A percentile compares a stretch with the other conserved stretches of the same genome.
These are phyloP conservation scores for Rossbeevera mucosa DNA, from an alignment of 768 basidiomycete genomes.

Conservation along the genomic window DNA sequence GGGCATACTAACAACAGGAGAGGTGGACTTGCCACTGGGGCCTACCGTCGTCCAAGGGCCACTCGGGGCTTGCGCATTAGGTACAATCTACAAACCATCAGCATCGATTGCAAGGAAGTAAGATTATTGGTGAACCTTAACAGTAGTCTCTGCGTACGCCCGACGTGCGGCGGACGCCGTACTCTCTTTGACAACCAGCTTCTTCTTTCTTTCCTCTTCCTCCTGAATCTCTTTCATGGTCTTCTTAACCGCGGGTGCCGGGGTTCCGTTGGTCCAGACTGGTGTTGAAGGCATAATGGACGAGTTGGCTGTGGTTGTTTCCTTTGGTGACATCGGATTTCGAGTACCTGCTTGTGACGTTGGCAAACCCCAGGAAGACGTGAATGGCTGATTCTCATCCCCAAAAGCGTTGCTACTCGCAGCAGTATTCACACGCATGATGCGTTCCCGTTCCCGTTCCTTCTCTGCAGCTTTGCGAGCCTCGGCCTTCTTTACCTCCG, in stretches of 20 bases:
- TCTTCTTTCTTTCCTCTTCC: constrained; percentile 89
- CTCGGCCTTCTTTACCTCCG: constrained; percentile 79
- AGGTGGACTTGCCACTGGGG: constrained; percentile 56
- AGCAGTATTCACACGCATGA: constrained; percentile 42
- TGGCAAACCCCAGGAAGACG: constrained; percentile 79
- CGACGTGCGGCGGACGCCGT: constrained; percentile 55
- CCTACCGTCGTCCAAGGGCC: constrained; percentile 88
- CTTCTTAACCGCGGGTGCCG: constrained; percentile 64
- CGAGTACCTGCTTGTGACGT: constrained; percentile 74
- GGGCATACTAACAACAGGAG: constrained; percentile 27
- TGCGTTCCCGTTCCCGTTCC: constrained; percentile 65
- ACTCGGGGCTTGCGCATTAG: constrained; percentile 33
- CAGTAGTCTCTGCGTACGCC: constrained; percentile 74
- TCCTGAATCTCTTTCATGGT: constrained; percentile 99
- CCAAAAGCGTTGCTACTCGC: constrained; percentile 31
- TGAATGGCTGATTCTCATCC: constrained; percentile 61
- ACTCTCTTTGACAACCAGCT: constrained; percentile 55
- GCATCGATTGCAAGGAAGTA: neutral
- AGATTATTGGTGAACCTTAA: constrained; percentile 48
- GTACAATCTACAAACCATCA: constrained; percentile 30
- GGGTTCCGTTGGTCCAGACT: constrained; percentile 71
- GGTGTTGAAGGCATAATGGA: constrained; percentile 36
- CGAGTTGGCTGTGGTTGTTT: constrained; percentile 26
- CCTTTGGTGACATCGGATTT: constrained; percentile 38
- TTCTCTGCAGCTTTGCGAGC: constrained; percentile 70